Evolutionary conservation across 257 asterid species (phyloP).

Genomic region (Scutellaria minor): DNA sequence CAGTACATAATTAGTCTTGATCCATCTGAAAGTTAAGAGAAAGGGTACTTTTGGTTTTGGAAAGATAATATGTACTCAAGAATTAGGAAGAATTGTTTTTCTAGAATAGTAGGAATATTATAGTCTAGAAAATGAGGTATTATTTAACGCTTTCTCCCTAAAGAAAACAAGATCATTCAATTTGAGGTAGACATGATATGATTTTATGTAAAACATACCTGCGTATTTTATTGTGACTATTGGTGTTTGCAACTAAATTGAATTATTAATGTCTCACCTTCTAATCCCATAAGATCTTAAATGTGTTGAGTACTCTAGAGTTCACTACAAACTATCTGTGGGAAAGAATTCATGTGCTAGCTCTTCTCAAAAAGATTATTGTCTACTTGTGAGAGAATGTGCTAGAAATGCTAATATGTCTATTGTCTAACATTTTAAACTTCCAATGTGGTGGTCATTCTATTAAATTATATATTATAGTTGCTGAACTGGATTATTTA

Average conservation of each 20-base stretch:
- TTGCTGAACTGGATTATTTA: neutral
- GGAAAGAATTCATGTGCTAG: neutral
- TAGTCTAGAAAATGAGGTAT: neutral
- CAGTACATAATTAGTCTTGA: neutral
- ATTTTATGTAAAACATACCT: too few species aligned
- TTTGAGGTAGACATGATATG: slow-evolving; percentile 1
- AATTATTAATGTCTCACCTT: slow-evolving; percentile 1
- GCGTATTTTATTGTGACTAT: neutral
- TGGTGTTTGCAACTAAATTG: neutral
- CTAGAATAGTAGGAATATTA: neutral
- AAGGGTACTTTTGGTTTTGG: neutral
- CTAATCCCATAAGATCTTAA: neutral
- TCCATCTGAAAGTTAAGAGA: neutral
- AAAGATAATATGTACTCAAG: neutral
- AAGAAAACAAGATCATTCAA: neutral
- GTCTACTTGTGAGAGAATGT: neutral
- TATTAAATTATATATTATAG: neutral
- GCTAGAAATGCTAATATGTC: neutral
- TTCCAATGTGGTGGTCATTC: neutral
- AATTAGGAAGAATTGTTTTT: neutral
- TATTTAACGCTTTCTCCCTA: neutral
- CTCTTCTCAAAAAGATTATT: neutral
- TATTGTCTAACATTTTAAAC: neutral
- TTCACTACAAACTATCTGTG: neutral
- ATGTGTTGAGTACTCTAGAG: neutral